Base-by-base conservation (phyloP, 202 grass and related monocot species). In the Schoenoplectus triqueter region DNA sequence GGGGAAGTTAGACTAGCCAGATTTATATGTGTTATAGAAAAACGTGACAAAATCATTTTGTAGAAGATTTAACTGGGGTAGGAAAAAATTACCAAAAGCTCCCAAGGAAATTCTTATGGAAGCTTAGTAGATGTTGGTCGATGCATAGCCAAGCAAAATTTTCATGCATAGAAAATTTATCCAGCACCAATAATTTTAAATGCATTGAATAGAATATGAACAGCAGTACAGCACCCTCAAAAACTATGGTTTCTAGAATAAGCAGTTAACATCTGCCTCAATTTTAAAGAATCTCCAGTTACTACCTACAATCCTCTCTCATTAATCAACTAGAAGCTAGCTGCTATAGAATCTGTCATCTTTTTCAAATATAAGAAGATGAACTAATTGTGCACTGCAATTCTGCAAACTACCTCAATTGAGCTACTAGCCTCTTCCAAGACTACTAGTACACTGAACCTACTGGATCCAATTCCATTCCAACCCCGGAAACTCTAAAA, bases 91-190 rank as follows among this genome's bases (percentile, higher is more conserved):
- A 78, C 22, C 10, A 60, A 52, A 45, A 61, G 39, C 22, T 41
- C 42, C 13, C 44, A 62, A 61, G 20, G 50, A 77, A 56, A 40
- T 62, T 79, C 75, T 79, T 61, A 79, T 62, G 75, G 73, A 10
- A 79, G 55, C 31, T 79, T 19, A 44, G 40, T 10, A 79, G 55
- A 44, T 62, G 39, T 46, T 61, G 10, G 14, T 79, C 45, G 39
- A 79, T 61, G 14, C 39, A 62, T 44, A 62, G 40, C 55, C 55
- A 79, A 45, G 75, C 14, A 79, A 79, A 79, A 42, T 42, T 59
- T 57, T 41, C 51, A 78, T 45, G 40, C 4, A 79, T 46, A 39
- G 7, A 79, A 19, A 19, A 45, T 62, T 61, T 7, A 5, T 79
- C 15, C 39, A 62, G 14, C 4, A 59, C 75, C 14, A 79, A 42